Base-by-base conservation (phyloP, 2,329 filamentous ascomycete species). In the Trichothecium sympodiale region DNA sequence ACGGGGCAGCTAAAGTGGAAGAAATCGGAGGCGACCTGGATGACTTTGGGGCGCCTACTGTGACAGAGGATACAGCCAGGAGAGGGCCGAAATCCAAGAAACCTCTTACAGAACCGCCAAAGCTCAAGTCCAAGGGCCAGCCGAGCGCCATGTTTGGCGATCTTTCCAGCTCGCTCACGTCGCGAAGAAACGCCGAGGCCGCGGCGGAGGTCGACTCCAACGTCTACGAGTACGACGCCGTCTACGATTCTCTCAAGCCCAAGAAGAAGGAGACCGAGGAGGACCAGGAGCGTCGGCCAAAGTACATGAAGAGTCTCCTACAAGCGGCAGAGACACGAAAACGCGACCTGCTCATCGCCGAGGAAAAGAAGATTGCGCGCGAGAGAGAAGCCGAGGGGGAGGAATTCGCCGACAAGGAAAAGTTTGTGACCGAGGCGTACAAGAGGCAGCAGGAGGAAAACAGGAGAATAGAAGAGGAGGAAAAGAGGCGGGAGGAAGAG, bases 151-250 rank as follows among this genome's bases (percentile, higher is more conserved):
- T 68, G 51, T 79, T 75, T 46, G 71, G 71, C 26, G 80, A 87
- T 49, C 67, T 85, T 2, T 83, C 82, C 3, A 74, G 74, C 47
- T 61, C 73, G 2, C 64, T 80, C 23, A 64, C 74, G 20, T 74
- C 80, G 17, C 71, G 74, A 36, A 76, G 72, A 46, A 69, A 81
- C 46, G 71, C 74, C 27, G 66, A 77, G 43, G 73, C 74, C 13
- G 83, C 82, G 3, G 66, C 77, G 41, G 68, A 74, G 40, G 52
- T 81, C 8, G 84, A 91, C 48, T 64, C 82, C 2, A 79, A 75
- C 33, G 78, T 91, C 46, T 91, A 88, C 64, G 84, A 91, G 59
- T 93, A 91, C 61, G 85, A 93, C 54, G 72, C 71, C 2, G 82
- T 85, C 16, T 88, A 86, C 60, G 83, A 89, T 47, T 81, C 80